phyloP scores from a whole-genome alignment of 2,329 filamentous ascomycete genomes.

The Diplodia seriata region DNA sequence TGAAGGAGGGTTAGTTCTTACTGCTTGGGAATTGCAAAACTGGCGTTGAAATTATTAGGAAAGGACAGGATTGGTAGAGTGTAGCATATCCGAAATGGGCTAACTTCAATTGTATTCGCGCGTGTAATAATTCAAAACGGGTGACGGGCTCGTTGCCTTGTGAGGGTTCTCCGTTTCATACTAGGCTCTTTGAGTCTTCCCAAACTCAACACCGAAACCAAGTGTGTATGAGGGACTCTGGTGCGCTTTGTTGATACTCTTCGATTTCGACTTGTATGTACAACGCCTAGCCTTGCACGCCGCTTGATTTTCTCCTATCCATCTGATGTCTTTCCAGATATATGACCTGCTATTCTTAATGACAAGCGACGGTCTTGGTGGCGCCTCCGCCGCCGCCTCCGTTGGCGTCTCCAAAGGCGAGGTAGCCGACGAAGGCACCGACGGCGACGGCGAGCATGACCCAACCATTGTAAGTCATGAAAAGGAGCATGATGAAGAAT shows the following conservation, averaged over 20 bases:
- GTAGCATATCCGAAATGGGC: background rate
- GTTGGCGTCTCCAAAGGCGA: slow-evolving; percentile 72
- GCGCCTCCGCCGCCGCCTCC: slow-evolving; percentile 56
- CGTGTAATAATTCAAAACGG: background rate
- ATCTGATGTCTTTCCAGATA: background rate
- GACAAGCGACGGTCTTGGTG: slow-evolving; percentile 88
- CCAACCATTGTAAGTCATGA: slow-evolving; percentile 99
- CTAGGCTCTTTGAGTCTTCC: no score
- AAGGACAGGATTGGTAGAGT: background rate
- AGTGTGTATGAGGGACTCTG: no score
- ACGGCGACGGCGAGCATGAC: slow-evolving; percentile 91
- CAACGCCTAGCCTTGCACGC: no score
- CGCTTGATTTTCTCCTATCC: background rate
- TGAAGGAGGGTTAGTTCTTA: background rate
- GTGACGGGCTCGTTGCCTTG: background rate
- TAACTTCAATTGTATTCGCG: background rate
- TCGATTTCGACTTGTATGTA: background rate
- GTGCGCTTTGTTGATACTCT: background rate
- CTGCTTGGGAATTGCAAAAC: background rate
- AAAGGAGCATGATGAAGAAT: slow-evolving; percentile 98
- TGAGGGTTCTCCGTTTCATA: no score
- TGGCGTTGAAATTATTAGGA: background rate
- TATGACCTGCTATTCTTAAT: slow-evolving; percentile 57
- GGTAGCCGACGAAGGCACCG: slow-evolving; percentile 87
- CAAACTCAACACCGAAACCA: no score